A percentile compares a stretch with the other conserved stretches of the same genome.
Conservation (phyloP, 2,329 filamentous ascomycete genomes). For the Botrytis cinerea region DNA sequence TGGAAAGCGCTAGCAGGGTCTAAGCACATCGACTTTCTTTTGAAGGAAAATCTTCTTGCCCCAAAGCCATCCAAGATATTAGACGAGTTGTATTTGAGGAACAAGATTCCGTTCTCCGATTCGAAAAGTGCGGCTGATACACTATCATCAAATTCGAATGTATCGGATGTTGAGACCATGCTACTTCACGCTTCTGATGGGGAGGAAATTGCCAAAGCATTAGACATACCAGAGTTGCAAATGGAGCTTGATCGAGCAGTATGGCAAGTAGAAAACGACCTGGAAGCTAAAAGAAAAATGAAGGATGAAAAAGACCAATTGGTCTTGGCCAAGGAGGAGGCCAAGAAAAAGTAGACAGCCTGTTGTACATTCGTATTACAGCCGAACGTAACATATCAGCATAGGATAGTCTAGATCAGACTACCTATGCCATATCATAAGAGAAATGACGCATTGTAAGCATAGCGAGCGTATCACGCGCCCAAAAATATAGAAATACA, state of each 20-base stretch:
- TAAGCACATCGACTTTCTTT: conserved; percentile 79
- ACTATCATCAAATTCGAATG: conserved; percentile 25
- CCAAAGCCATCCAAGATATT: conserved; percentile 67
- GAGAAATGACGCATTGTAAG: conserved; percentile 20
- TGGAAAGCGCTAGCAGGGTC: conserved; percentile 85
- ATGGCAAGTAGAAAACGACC: conserved; percentile 63
- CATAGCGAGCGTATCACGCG: conserved; percentile 11
- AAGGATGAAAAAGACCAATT: conserved; percentile 34
- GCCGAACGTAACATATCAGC: conserved; percentile 2
- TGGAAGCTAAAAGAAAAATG: conserved; percentile 36
- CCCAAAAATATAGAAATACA: conserved; percentile 8
- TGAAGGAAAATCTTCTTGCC: conserved; percentile 70
- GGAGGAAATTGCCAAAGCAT: conserved; percentile 57
- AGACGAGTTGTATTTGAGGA: conserved; percentile 67
- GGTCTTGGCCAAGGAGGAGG: conserved; percentile 28
- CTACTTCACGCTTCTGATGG: conserved; percentile 56
- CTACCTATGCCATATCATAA: neutral
- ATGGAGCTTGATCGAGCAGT: conserved; percentile 75
- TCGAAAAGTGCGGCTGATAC: neutral
- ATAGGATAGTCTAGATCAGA: conserved; percentile 9
- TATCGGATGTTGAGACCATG: conserved; percentile 42
- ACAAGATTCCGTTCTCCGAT: conserved; percentile 30
- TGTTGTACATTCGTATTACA: conserved; percentile 2
- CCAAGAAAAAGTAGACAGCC: conserved; percentile 29
- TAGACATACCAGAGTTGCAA: conserved; percentile 69